Evolutionary conservation across 2,329 filamentous ascomycete species (phyloP), one percentile per base, ranked within the genome.

Genomic region (Aspergillus latus): DNA sequence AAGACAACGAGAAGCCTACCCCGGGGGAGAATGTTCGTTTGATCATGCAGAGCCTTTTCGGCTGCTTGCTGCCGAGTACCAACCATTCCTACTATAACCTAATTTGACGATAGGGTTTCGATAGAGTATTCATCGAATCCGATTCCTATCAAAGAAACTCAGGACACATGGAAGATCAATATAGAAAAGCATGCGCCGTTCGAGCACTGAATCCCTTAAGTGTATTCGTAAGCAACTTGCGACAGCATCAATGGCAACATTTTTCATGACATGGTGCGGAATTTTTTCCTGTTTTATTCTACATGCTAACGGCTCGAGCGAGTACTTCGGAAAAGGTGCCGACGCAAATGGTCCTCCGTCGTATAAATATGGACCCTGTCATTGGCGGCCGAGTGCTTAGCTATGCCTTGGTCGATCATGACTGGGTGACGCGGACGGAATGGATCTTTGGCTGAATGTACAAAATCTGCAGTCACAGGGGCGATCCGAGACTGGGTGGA

Each of bases 21-120:
- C 39, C 75, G 76, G 0, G 82, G 81, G 1, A 86, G 74, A 15
- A 85, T 76, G 57, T 86, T 83, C 7, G 78, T 83, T 65, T 86
- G 83, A 63, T 84, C 80, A 65, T 81, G 77, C 40, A 82, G 70
- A 10, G 73, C 72, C 61, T 71, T 74, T 60, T 81, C 79, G 44
- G 77, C 78, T 28, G 61, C 67, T 56, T 65, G 63, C 60, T 72
- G 71, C 43, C 68, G 68, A 59, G 66, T 68, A 21, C 32, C 32
- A 46, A 42, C 50, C 50, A 52, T 52, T 4, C 9, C 30, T 28
- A 9, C 15, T 13, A n/a, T 10, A 15, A 8, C 32, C 11, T 37
- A 37, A 13, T 5, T 37, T 37, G 34, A 42, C 39, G 39, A 21
- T 8, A 40, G 30, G 36, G 11, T 39, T 29, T 15, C 3, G 15